A percentile compares a stretch with the other conserved stretches of the same genome.
Conservation (phyloP, 768 basidiomycete species). For the Exidia glandulosa region DNA sequence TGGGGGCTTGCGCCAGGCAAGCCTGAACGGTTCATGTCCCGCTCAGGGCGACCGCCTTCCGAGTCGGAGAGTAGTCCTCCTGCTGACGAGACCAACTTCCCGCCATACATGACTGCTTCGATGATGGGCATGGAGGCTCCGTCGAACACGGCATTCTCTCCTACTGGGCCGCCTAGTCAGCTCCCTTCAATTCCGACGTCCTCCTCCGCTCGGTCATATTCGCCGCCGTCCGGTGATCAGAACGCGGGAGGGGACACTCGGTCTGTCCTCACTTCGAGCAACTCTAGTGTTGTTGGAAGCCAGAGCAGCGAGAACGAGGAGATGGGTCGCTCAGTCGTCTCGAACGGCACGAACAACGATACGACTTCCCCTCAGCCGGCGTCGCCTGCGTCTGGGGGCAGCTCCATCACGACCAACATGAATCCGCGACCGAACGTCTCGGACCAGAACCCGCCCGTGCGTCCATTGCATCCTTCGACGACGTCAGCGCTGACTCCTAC, state of each 20-base stretch:
- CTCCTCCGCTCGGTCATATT: background rate
- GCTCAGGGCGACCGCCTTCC: background rate
- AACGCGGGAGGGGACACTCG: background rate
- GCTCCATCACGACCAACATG: conserved; percentile 21
- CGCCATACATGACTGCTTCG: background rate
- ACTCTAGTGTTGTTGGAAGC: conserved; percentile 33
- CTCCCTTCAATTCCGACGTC: background rate
- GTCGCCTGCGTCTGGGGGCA: conserved; percentile 59
- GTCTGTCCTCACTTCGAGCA: conserved; percentile 26
- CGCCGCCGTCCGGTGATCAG: background rate
- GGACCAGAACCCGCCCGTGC: conserved; percentile 90
- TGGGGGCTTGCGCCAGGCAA: background rate
- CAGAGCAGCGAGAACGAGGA: conserved; percentile 12
- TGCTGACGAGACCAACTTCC: background rate
- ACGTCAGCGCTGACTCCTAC: conserved; percentile 4
- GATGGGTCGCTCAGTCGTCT: background rate
- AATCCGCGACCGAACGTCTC: conserved; percentile 20
- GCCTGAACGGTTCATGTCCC: background rate
- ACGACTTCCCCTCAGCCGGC: conserved; percentile 47
- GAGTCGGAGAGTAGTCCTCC: background rate
- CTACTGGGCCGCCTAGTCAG: background rate
- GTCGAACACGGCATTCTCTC: background rate
- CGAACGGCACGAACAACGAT: background rate
- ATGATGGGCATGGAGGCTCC: background rate
- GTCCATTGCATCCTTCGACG: conserved; percentile 15